Evolutionary conservation across 495 filamentous ascomycete genomes (phyloP), one percentile per base, ranked within the genome.

Genomic region (Xylona heveae): DNA sequence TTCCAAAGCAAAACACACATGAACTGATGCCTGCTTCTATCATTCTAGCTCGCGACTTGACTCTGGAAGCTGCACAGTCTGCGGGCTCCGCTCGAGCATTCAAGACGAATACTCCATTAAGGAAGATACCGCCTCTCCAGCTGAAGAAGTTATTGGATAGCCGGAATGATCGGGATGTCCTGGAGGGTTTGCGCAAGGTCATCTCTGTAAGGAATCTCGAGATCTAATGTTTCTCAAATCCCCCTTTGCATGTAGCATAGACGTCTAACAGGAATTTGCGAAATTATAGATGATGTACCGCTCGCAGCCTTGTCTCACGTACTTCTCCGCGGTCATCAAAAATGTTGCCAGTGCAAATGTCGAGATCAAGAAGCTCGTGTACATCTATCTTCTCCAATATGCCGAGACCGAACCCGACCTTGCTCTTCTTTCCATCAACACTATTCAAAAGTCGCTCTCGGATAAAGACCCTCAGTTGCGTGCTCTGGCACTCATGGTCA

Each of bases 361-460:
- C 45, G 82, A 91, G 49, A 79, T 94, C 44, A 90, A 92, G 54
- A 95, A 94, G 48, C 67, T 97, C 28, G 88, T 97, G 35, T 94
- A 95, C 60, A 91, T 93, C 48, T 94, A 91, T 51, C 71, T 97
- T 36, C 72, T 94, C 38, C 77, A 83, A 46, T 81, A 95, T 67
- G 85, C 88, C 45, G 88, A 94, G 48, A 67, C 76, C 25, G 85
- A 93, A 41, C 88, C 85, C 22, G 88, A 97, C 50, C 75, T 93
- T 19, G 84, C 90, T 28, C 64, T 97, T 6, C 63, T 97, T 13
- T 90, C 84, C 24, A 94, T 97, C 61, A 97, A 97, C 52, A 85
- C 85, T 8, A 94, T 97, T 42, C 88, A 95, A 48, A 94, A 93
- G 51, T 85, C 85, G 15, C 66, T 97, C 24, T 88, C 82, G 9